Conservation (phyloP, 495 filamentous ascomycete genomes). For the Beverwykella pulmonaria region DNA sequence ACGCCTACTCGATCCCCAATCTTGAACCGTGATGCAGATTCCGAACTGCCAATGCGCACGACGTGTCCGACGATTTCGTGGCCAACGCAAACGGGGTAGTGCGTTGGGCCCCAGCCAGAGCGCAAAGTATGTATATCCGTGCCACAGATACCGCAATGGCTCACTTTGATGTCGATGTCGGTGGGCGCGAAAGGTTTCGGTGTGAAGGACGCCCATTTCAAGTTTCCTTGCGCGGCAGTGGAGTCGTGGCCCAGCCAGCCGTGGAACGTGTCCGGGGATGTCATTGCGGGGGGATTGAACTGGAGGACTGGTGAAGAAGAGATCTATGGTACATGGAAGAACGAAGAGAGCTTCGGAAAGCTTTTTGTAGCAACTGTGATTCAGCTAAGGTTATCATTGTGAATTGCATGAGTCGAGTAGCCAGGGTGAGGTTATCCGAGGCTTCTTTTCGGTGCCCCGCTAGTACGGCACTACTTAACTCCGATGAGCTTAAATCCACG, state of each 20-base stretch:
- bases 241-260: conserved; percentile 77
- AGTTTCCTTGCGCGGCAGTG: conserved; percentile 64
- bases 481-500: background rate
- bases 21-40: conserved; percentile 53
- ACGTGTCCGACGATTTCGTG: conserved; percentile 60
- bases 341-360: background rate
- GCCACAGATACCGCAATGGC: conserved; percentile 31
- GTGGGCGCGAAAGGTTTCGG: conserved; percentile 67
- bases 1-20: conserved; percentile 53
- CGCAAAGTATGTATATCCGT: conserved; percentile 22
- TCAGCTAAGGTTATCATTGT: background rate
- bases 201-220: conserved; percentile 70
- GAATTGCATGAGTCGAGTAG: conserved; percentile 1
- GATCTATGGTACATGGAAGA: background rate
- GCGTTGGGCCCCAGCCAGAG: conserved; percentile 69
- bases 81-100: conserved; percentile 52
- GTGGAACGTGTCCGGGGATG: conserved; percentile 60
- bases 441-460: conserved; percentile 9
- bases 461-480: background rate
- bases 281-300: conserved; percentile 11
- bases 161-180: conserved; percentile 31
- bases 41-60: conserved; percentile 56
- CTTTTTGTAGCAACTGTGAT: background rate
- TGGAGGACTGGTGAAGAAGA: background rate
- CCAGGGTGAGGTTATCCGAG: conserved; percentile 16